A percentile compares a stretch with the other conserved stretches of the same genome.
These are phyloP conservation scores for Euphorbia schlechtendalii DNA, from an alignment of 441 rosid species.

Conservation along the genomic window DNA sequence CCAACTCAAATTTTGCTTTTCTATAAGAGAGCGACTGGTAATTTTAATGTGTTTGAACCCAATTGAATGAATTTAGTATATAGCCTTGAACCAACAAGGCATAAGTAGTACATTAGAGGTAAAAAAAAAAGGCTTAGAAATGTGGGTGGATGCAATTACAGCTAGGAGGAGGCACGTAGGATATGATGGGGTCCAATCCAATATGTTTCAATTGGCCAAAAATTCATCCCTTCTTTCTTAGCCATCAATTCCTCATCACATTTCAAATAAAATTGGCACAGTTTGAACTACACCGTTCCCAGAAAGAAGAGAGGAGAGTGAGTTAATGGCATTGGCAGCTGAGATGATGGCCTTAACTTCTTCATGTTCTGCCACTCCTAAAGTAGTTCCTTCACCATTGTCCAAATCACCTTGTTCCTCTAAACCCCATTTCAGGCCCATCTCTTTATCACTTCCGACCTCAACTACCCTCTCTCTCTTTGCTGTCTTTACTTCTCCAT, in stretches of 20 bases:
- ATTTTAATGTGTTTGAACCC: no score
- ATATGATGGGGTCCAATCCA: not conserved
- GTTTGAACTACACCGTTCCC: slow-evolving; percentile 3
- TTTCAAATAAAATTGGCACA: slow-evolving; percentile 12
- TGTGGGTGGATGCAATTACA: not conserved
- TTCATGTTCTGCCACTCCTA: slow-evolving; percentile 44
- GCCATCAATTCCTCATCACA: slow-evolving; percentile 37
- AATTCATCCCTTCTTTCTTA: not conserved
- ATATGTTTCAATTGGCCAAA: slow-evolving; percentile 6
- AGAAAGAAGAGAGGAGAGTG: no score
- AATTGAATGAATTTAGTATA: no score
- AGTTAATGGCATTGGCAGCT: slow-evolving; percentile 38
- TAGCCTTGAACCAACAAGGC: no score
- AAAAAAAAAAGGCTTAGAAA: not conserved
- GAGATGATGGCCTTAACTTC: slow-evolving; percentile 69
- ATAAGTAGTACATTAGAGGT: no score
- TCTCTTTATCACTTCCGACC: slow-evolving; percentile 51
- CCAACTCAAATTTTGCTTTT: no score
- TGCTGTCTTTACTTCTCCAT: slow-evolving; percentile 48
- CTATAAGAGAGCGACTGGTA: no score
- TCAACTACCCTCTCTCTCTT: slow-evolving; percentile 61
- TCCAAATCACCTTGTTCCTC: slow-evolving; percentile 21
- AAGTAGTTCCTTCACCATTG: slow-evolving; percentile 25
- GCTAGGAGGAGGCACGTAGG: not conserved
- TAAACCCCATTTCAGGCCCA: slow-evolving; percentile 37